phyloP scores from a whole-genome alignment of 2,329 filamentous ascomycete genomes.

The Trichophyton verrucosum region DNA sequence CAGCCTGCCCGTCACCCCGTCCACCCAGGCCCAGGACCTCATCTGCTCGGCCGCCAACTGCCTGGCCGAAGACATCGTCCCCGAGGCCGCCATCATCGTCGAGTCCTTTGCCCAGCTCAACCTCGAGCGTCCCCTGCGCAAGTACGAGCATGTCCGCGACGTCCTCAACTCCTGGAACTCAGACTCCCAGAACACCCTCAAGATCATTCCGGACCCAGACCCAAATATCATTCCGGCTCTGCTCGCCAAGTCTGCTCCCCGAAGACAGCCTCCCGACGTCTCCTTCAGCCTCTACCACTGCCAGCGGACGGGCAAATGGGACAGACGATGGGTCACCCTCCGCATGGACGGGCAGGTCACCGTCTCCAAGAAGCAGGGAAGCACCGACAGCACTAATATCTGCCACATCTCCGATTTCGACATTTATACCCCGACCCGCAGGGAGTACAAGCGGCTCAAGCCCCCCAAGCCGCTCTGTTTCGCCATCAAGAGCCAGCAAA shows the following conservation, averaged over 20 bases:
- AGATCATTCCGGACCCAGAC: slow-evolving; percentile 48
- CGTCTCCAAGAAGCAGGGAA: slow-evolving; percentile 55
- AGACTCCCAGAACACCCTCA: slow-evolving; percentile 63
- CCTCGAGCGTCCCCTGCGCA: slow-evolving; percentile 67
- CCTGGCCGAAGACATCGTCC: slow-evolving; percentile 52
- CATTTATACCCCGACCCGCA: slow-evolving; percentile 65
- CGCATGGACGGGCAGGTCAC: slow-evolving; percentile 58
- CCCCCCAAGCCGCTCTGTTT: slow-evolving; percentile 78
- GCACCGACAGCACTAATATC: slow-evolving; percentile 55
- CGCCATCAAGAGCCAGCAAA: slow-evolving; percentile 85
- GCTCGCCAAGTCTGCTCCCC: slow-evolving; percentile 51
- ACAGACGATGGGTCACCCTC: slow-evolving; percentile 68
- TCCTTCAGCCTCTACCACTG: slow-evolving; percentile 68
- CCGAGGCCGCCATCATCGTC: slow-evolving; percentile 55
- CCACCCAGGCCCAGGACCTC: slow-evolving; percentile 63
- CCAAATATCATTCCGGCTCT: slow-evolving; percentile 47
- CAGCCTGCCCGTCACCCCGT: slow-evolving; percentile 57
- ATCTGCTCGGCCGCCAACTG: slow-evolving; percentile 53
- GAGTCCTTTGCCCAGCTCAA: slow-evolving; percentile 66
- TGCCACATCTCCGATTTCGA: slow-evolving; percentile 90
- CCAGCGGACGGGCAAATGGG: slow-evolving; percentile 73
- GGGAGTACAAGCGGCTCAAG: slow-evolving; percentile 58
- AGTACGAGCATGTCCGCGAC: slow-evolving; percentile 75
- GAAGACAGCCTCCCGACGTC: slow-evolving; percentile 51
- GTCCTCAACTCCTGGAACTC: slow-evolving; percentile 87